phyloP scores from a whole-genome alignment of 176 grass and related monocot genomes.

The Musa itinerans region DNA sequence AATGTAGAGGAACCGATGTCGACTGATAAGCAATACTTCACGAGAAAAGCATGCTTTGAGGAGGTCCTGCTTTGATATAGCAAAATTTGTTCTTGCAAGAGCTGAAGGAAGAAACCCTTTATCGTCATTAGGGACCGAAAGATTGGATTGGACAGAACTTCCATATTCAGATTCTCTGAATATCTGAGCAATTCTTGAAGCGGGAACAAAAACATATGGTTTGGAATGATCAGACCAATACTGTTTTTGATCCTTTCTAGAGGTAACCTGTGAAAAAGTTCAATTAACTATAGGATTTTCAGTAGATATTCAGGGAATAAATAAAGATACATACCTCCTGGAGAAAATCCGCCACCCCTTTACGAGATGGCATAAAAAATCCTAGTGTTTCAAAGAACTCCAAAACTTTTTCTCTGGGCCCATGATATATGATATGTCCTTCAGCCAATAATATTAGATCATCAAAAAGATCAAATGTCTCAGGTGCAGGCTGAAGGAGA shows the following conservation, averaged over 20 bases:
- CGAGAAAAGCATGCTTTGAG: conserved; percentile 50
- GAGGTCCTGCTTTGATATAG: conserved; percentile 49
- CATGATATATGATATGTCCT: conserved; percentile 65
- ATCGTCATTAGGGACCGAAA: conserved; percentile 15
- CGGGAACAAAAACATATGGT: conserved; percentile 42
- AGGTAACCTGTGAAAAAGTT: conserved; percentile 42
- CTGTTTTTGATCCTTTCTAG: conserved; percentile 67
- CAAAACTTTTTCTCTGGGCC: conserved; percentile 31
- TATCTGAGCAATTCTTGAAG: conserved; percentile 34
- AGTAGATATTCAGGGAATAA: not conserved
- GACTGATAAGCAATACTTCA: conserved; percentile 54
- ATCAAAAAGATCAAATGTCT: conserved; percentile 78
- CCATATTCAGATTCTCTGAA: conserved; percentile 53
- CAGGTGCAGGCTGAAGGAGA: conserved; percentile 72
- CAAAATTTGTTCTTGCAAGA: conserved; percentile 55
- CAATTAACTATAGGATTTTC: not conserved
- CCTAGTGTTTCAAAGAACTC: conserved; percentile 50
- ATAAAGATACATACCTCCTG: conserved; percentile 40
- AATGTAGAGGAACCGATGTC: conserved; percentile 60
- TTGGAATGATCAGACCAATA: conserved; percentile 51
- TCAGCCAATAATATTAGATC: conserved; percentile 65
- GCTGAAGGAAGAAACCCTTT: conserved; percentile 15
- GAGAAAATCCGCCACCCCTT: conserved; percentile 69
- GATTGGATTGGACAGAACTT: conserved; percentile 17
- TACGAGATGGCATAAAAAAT: conserved; percentile 53